Percentiles rank a stretch among this genome's conserved stretches.
phyloP scores from a whole-genome alignment of 495 filamentous ascomycete genomes.

The Rostrohypoxylon terebratum region DNA sequence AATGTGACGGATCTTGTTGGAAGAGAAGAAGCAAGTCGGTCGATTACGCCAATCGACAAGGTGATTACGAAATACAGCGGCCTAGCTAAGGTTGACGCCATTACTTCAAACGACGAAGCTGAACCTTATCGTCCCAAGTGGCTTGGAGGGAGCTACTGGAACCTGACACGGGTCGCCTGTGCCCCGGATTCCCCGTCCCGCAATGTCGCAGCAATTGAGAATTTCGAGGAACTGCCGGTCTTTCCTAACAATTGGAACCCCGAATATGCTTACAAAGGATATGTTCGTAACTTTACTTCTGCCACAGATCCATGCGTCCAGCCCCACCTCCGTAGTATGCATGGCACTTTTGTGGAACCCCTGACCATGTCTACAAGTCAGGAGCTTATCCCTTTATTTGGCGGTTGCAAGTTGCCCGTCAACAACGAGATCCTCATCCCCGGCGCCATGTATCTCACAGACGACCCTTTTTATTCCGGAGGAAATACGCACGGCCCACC shows the following conservation, averaged over 20 bases:
- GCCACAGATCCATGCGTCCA: conserved; percentile 71
- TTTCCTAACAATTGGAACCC: conserved; percentile 50
- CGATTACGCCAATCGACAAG: conserved; percentile 48
- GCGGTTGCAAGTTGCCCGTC: conserved; percentile 78
- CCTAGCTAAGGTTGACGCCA: conserved; percentile 48
- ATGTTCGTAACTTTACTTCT: conserved; percentile 71
- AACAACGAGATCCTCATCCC: conserved; percentile 88
- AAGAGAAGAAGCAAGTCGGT: conserved; percentile 60
- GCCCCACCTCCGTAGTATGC: conserved; percentile 67
- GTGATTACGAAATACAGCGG: conserved; percentile 45
- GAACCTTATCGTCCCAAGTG: conserved; percentile 48
- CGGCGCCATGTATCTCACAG: conserved; percentile 78
- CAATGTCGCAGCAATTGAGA: conserved; percentile 55
- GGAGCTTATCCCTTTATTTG: conserved; percentile 76
- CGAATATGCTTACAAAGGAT: conserved; percentile 61
- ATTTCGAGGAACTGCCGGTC: conserved; percentile 50
- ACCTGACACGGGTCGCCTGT: conserved; percentile 61
- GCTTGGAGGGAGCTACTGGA: conserved; percentile 50
- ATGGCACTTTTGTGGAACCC: conserved; percentile 78
- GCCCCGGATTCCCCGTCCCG: conserved; percentile 67
- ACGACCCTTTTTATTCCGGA: conserved; percentile 70
- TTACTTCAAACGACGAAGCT: conserved; percentile 15
- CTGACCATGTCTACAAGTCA: conserved; percentile 66
- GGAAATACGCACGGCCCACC: conserved; percentile 60
- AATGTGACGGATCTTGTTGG: conserved; percentile 64